Evolutionary conservation across 1,284 basidiomycete species (phyloP).

Genomic region (Ceratobasidium sp.): DNA sequence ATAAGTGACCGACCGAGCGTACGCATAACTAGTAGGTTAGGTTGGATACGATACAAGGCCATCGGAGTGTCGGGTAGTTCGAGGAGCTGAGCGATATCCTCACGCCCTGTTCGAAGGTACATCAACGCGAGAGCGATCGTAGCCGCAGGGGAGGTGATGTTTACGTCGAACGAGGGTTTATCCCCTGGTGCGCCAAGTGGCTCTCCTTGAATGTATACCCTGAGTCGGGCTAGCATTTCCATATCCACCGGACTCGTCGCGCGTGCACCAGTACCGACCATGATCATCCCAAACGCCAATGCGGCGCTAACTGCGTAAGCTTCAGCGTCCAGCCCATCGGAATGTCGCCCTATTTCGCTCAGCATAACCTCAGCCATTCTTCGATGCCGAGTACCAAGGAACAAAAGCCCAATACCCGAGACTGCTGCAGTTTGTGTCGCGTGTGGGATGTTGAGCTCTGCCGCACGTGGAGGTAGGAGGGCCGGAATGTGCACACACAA

Average conservation of each 20-base stretch:
- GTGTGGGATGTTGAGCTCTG: conserved; percentile 87
- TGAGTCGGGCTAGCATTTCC: conserved; percentile 67
- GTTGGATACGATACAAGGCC: conserved; percentile 82
- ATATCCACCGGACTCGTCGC: conserved; percentile 69
- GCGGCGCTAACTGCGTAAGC: conserved; percentile 90
- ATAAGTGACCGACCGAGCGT: conserved; percentile 81
- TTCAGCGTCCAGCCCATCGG: conserved; percentile 70
- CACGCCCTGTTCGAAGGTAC: conserved; percentile 83
- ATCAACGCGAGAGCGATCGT: conserved; percentile 89
- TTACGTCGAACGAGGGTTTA: conserved; percentile 71
- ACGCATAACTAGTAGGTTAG: conserved; percentile 82
- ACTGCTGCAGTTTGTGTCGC: conserved; percentile 90
- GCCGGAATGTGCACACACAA: conserved; percentile 92
- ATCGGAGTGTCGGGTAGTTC: conserved; percentile 79
- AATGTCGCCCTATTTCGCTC: conserved; percentile 65
- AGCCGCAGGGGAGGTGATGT: conserved; percentile 87
- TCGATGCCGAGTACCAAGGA: conserved; percentile 84
- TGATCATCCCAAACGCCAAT: conserved; percentile 92
- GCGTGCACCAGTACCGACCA: conserved; percentile 82
- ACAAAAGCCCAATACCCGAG: conserved; percentile 86
- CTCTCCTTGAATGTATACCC: conserved; percentile 75
- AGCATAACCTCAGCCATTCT: conserved; percentile 92
- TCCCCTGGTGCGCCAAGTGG: conserved; percentile 39
- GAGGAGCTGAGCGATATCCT: conserved; percentile 83
- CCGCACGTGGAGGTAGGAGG: conserved; percentile 81